These are phyloP conservation scores for Microbotryum violaceum DNA, from an alignment of 1,284 basidiomycete species.

Conservation along the genomic window DNA sequence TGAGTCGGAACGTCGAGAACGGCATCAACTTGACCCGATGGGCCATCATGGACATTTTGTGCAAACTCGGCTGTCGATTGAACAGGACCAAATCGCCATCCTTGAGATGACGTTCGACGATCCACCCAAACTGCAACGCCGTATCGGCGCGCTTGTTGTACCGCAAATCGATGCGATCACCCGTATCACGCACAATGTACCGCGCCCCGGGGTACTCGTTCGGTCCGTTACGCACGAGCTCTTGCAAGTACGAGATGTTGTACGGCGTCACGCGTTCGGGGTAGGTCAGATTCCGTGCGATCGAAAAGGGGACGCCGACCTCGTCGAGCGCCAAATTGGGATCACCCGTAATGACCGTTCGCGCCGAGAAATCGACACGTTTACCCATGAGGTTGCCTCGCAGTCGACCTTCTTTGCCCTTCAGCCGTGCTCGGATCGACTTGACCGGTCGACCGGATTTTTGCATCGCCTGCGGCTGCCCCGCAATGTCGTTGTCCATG, in stretches of 20 bases:
- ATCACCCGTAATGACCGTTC: slow-evolving; percentile 98
- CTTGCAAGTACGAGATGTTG: slow-evolving; percentile 90
- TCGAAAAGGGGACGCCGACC: slow-evolving; percentile 94
- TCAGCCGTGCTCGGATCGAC: slow-evolving; percentile 93
- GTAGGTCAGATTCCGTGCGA: slow-evolving; percentile 96
- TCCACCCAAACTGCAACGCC: slow-evolving; percentile 96
- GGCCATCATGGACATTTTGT: slow-evolving; percentile 99
- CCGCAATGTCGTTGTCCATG: slow-evolving; percentile 99
- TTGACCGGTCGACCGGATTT: slow-evolving; percentile 98
- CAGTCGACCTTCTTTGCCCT: slow-evolving; percentile 97
- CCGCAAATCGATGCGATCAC: slow-evolving; percentile 92
- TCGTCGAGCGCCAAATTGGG: slow-evolving; percentile 95
- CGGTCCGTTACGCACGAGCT: slow-evolving; percentile 93
- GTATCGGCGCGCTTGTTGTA: slow-evolving; percentile 98
- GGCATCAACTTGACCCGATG: slow-evolving; percentile 97
- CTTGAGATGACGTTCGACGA: slow-evolving; percentile 94
- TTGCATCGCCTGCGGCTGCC: slow-evolving; percentile 93
- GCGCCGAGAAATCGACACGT: slow-evolving; percentile 97
- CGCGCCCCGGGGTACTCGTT: slow-evolving; percentile 92
- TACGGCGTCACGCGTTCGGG: slow-evolving; percentile 98
- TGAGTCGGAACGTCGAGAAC: slow-evolving; percentile 96
- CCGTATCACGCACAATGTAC: slow-evolving; percentile 95
- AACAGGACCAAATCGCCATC: slow-evolving; percentile 96
- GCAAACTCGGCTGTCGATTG: slow-evolving; percentile 95
- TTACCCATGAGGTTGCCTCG: slow-evolving; percentile 99